These are phyloP conservation scores for Euphorbia celastroides DNA, from an alignment of 441 rosid genomes.

Conservation along the genomic window DNA sequence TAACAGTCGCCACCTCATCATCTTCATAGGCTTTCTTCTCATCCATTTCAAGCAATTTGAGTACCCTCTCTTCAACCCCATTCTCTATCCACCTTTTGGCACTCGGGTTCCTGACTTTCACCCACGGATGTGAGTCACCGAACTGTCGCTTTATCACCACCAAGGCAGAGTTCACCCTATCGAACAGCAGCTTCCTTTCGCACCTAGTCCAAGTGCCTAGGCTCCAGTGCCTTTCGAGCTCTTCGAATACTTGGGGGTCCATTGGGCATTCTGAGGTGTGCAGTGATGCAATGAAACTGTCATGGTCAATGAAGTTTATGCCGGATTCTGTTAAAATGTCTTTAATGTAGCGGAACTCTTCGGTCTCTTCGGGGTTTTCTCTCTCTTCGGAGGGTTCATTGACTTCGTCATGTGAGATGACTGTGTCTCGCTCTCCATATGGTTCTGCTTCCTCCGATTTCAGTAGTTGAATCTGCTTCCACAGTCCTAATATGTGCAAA, in stretches of 20 bases:
- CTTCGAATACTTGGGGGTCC: constrained; percentile 56
- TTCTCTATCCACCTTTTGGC: constrained; percentile 32
- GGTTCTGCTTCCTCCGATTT: constrained; percentile 67
- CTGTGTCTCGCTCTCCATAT: constrained; percentile 54
- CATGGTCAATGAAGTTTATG: constrained; percentile 37
- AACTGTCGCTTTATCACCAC: constrained; percentile 38
- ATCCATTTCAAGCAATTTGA: constrained; percentile 31
- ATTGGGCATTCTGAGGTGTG: constrained; percentile 61
- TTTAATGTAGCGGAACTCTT: constrained; percentile 50
- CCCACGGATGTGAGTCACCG: constrained; percentile 57
- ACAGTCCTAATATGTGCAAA: constrained; percentile 48
- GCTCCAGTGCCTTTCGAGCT: constrained; percentile 55
- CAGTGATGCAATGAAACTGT: constrained; percentile 42
- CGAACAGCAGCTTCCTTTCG: constrained; percentile 69
- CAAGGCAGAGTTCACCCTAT: constrained; percentile 54
- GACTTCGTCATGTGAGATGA: constrained; percentile 66
- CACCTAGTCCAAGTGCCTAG: constrained; percentile 36
- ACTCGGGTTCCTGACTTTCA: constrained; percentile 25
- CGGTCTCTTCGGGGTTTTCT: constrained; percentile 37
- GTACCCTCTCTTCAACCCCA: constrained; percentile 39
- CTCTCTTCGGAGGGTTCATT: constrained; percentile 32
- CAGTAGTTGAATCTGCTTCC: constrained; percentile 92
- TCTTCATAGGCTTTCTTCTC: constrained; percentile 30
- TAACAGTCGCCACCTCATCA: constrained; percentile 32
- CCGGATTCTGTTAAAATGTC: constrained; percentile 51